Base-by-base conservation (phyloP, 2,329 filamentous ascomycete genomes). In the Aspergillus fructus region DNA sequence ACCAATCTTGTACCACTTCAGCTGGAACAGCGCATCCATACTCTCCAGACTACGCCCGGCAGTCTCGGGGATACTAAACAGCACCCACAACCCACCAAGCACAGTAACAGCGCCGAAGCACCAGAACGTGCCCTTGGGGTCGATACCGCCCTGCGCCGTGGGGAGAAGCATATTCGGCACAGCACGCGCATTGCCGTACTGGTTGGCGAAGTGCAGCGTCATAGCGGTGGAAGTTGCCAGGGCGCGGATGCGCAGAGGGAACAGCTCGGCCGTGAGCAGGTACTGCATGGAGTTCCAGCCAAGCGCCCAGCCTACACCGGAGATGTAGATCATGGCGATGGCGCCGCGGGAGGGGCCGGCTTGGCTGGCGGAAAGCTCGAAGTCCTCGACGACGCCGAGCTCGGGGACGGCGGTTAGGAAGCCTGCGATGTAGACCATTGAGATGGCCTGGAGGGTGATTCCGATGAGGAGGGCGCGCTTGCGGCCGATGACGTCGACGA, bases 231-330 rank as follows among this genome's bases (percentile, higher is more conserved):
- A 89, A 0, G 87, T 89, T 19, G 86, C 85, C 9, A 91, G 74
- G 4, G 89, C 88, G 55, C 89, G 84, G 49, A 93, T 85, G 3
- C 89, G 83, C 9, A 92, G 80, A 1, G 89, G 89, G 76, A 90
- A 93, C 59, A 93, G 81, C 69, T 93, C 89, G 1, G 88, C 87
- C 13, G 89, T 91, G 55, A 93, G 82, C 4, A 93, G 81, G 69
- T 92, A 93, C 74, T 91, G 89, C 80, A 90, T 89, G 1, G 81
- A 84, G 75, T 91, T 91, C 88, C 86, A 92, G 37, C 84, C 87
- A 3, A 89, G 75, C 2, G 87, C 87, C 86, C 87, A 90, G 1
- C 87, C 88, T 56, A 85, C 80, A 2, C 87, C 88, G 0, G 83
- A 87, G 19, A 90, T 52, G 70, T 88, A 91, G 63, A 91, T 89